These are phyloP conservation scores for Parietaria judaica DNA, from an alignment of 306 rosid genomes.

Conservation along the genomic window DNA sequence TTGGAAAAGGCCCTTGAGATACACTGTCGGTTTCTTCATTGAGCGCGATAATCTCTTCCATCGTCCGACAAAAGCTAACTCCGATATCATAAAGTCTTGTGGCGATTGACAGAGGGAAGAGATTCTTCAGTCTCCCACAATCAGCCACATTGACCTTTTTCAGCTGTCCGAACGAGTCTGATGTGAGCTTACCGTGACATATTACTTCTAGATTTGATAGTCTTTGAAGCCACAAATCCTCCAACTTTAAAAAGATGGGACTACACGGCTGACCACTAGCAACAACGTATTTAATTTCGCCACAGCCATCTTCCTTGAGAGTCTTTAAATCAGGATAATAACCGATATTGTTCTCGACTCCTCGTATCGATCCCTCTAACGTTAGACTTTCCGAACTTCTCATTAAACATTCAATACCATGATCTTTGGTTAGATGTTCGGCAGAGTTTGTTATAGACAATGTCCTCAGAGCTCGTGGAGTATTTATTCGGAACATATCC, in stretches of 20 bases:
- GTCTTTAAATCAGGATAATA: neutral
- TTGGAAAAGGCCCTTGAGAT: neutral
- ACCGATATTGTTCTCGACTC: neutral
- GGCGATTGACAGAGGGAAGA: constrained; percentile 5
- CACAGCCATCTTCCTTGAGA: neutral
- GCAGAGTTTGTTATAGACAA: neutral
- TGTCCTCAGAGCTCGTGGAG: neutral
- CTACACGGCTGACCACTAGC: neutral
- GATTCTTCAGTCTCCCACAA: neutral
- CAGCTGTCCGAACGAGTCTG: neutral
- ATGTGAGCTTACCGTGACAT: neutral
- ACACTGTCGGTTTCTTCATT: neutral
- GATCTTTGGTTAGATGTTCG: no score
- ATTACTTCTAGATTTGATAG: constrained; percentile 8
- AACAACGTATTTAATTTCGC: neutral
- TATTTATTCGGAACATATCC: neutral
- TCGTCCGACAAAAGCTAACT: constrained; percentile 8
- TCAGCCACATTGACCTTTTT: neutral
- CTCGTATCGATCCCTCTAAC: neutral
- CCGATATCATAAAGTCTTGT: neutral
- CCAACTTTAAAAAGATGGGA: constrained; percentile 1
- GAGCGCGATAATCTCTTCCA: constrained; percentile 13
- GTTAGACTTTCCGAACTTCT: neutral
- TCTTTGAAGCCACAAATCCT: neutral
- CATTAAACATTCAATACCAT: neutral